Conservation (phyloP, 139 green algal genomes). For the Micromonas commoda region DNA sequence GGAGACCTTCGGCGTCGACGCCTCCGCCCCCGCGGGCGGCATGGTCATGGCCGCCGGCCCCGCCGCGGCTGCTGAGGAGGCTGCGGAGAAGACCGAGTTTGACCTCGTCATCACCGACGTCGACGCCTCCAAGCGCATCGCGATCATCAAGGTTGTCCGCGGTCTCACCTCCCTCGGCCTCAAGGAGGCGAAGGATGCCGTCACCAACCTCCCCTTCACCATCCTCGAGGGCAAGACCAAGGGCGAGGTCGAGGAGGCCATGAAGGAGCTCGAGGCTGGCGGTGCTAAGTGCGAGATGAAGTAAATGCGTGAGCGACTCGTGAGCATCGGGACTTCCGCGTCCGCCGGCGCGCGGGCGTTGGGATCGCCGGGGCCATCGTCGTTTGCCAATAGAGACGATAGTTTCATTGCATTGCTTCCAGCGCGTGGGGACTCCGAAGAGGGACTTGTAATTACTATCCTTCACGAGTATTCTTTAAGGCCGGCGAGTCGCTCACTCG, state of each 20-base stretch:
- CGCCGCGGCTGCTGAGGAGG: constrained; percentile 43
- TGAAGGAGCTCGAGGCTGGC: constrained; percentile 34
- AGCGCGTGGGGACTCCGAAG: no score
- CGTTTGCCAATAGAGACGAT: no score
- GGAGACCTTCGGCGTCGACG: constrained; percentile 55
- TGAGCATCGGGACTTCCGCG: neutral
- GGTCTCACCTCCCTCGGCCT: constrained; percentile 34
- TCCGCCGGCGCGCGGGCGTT: neutral
- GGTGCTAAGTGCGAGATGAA: constrained; percentile 37
- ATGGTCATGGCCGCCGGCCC: constrained; percentile 43
- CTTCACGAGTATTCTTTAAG: neutral
- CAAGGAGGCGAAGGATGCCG: constrained; percentile 46
- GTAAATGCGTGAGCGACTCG: constrained; percentile 20
- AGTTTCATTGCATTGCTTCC: neutral
- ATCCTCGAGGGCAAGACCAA: constrained; percentile 36
- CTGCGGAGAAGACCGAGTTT: constrained; percentile 62
- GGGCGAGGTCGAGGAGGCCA: constrained; percentile 36
- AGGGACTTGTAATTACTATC: no score
- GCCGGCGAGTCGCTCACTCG: no score
- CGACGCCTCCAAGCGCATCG: constrained; percentile 49
- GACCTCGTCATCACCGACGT: constrained; percentile 53
- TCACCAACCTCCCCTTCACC: constrained; percentile 38
- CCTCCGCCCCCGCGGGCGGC: constrained; percentile 37
- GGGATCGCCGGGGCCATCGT: no score
- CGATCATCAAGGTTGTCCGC: constrained; percentile 40